A percentile compares a stretch with the other conserved stretches of the same genome.
Evolutionary conservation across 2,329 filamentous ascomycete genomes (phyloP).

Genomic region (Fusarium xylarioides): DNA sequence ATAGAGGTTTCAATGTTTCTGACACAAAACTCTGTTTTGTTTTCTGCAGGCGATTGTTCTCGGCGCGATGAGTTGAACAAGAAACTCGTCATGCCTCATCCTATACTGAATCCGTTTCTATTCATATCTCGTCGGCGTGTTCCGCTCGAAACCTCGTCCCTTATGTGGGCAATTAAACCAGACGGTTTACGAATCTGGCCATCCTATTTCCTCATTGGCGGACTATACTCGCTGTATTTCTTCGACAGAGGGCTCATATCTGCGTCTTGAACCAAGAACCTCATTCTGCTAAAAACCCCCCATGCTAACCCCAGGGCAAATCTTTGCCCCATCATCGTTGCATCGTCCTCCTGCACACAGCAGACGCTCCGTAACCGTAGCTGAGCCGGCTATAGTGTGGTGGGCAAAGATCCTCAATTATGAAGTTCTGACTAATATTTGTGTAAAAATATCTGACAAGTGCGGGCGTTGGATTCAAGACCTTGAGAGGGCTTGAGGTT

Average conservation of each 20-base stretch:
- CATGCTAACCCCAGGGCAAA: constrained; percentile 22
- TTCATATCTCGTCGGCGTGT: constrained; percentile 4
- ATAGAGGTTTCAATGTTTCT: constrained; percentile 22
- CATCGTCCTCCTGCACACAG: not conserved
- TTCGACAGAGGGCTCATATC: constrained; percentile 20
- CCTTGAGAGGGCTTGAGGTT: not conserved
- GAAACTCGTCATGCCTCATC: constrained; percentile 6
- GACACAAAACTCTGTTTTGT: not conserved
- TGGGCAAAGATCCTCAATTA: constrained; percentile 8
- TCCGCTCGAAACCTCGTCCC: constrained; percentile 7
- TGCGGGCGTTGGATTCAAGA: constrained; percentile 5
- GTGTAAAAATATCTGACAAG: constrained; percentile 9
- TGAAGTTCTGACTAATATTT: constrained; percentile 21
- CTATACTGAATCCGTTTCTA: not conserved
- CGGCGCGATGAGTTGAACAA: constrained; percentile 1
- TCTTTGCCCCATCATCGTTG: constrained; percentile 23
- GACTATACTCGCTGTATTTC: not conserved
- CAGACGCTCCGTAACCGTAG: not conserved
- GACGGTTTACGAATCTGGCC: not conserved
- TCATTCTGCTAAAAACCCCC: constrained; percentile 7
- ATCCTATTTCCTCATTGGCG: constrained; percentile 16
- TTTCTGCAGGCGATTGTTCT: not conserved
- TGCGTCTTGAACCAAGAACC: constrained; percentile 18
- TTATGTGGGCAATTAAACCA: constrained; percentile 13
- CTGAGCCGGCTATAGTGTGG: constrained; percentile 9